Conservation (phyloP, 495 filamentous ascomycete genomes). For the Daldinia vernicosa region DNA sequence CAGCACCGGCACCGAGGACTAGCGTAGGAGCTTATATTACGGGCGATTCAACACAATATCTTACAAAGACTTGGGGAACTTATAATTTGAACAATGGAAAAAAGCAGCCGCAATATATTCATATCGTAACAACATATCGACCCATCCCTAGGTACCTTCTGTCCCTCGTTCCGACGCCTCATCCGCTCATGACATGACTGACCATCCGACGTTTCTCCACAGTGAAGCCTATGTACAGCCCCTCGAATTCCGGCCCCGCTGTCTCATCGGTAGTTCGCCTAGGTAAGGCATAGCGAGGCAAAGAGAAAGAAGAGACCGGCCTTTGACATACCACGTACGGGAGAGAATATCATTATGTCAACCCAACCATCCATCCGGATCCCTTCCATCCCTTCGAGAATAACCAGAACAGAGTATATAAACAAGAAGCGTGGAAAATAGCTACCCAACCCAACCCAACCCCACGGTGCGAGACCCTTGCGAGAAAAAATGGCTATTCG, state of each 20-base stretch:
- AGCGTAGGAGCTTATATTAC: too few species aligned
- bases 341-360: not conserved
- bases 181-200: conserved; percentile 8
- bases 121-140: conserved; percentile 21
- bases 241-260: not conserved
- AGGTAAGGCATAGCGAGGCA: not conserved
- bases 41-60: too few species aligned
- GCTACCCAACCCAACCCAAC: not conserved
- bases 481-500: not conserved
- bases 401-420: not conserved
- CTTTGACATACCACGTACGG: not conserved
- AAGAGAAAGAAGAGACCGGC: not conserved
- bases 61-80: not conserved
- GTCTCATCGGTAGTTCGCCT: not conserved
- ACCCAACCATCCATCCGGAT: not conserved
- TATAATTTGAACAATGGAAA: conserved; percentile 7
- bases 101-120: conserved; percentile 22
- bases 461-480: not conserved
- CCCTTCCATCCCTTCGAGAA: not conserved
- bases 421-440: not conserved
- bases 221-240: not conserved
- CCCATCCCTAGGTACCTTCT: not conserved
- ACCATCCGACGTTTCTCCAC: not conserved
- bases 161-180: not conserved
- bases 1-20: too few species aligned